phyloP scores from a whole-genome alignment of 2,329 filamentous ascomycete species.

The Helminthosporium solani region DNA sequence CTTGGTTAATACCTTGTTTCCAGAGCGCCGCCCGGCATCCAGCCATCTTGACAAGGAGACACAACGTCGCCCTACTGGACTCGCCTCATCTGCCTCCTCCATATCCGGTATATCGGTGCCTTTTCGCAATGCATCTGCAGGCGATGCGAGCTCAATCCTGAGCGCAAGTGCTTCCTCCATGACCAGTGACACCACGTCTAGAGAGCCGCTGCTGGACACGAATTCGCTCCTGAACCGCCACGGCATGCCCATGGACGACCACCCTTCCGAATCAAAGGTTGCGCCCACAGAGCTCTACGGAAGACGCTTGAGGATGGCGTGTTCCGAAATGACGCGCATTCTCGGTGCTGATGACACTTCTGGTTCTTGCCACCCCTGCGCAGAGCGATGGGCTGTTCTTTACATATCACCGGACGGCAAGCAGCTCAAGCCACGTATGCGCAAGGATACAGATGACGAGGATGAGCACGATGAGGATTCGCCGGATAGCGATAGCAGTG shows the following conservation, averaged over 20 bases:
- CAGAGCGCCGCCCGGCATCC: constrained; percentile 67
- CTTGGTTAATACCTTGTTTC: constrained; percentile 80
- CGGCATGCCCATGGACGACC: constrained; percentile 24
- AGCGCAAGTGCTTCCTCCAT: constrained; percentile 73
- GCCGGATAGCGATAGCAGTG: constrained; percentile 52
- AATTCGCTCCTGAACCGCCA: constrained; percentile 20
- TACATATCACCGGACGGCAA: constrained; percentile 75
- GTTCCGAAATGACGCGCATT: constrained; percentile 69
- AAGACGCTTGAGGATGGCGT: constrained; percentile 61
- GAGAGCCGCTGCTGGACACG: constrained; percentile 61
- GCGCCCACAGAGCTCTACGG: constrained; percentile 45
- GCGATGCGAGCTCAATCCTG: constrained; percentile 68
- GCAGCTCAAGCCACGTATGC: constrained; percentile 69
- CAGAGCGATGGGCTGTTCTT: constrained; percentile 79
- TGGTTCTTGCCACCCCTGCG: constrained; percentile 73
- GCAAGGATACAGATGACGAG: constrained; percentile 65
- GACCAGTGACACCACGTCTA: constrained; percentile 69
- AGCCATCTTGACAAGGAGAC: constrained; percentile 47
- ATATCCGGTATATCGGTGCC: constrained; percentile 51
- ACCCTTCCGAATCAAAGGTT: constrained; percentile 50
- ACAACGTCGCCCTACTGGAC: constrained; percentile 48
- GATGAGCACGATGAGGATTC: constrained; percentile 63
- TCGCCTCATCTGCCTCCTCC: constrained; percentile 52
- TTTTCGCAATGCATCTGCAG: constrained; percentile 53
- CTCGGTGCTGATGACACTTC: constrained; percentile 65